Evolutionary conservation across 495 filamentous ascomycete species (phyloP), one percentile per base, ranked within the genome.

Genomic region (Penicillium mononematosum): DNA sequence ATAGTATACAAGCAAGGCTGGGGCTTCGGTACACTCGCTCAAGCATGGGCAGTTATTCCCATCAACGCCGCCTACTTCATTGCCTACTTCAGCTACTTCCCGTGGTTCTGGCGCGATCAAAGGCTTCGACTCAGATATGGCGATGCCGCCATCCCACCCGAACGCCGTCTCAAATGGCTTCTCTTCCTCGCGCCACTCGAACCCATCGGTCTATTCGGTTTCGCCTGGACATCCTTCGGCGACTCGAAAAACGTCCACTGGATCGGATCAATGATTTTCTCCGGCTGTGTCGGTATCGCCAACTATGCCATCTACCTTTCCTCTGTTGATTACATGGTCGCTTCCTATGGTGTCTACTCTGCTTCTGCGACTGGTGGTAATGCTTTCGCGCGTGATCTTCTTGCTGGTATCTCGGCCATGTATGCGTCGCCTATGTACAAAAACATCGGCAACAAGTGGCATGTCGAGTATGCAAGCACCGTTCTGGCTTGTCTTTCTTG

Each of bases 321-420:
- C 10, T 87, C 88, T 0, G 87, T 91, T 55, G 88, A 91, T 55
- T 91, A 91, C 70, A 90, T 90, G 87, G 82, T 91, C 51, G 83
- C 81, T 46, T 78, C 86, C 1, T 91, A 91, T 63, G 88, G 88
- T 6, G 84, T 84, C 4, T 91, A 89, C 68, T 84, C 86, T 3
- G 85, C 88, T 4, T 90, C 88, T 0, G 88, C 88, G 0, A 89
- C 86, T 7, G 88, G 88, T 39, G 85, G 85, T 10, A 87, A 88
- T 55, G 85, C 78, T 6, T 72, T 77, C 44, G 71, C 71, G 8
- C 70, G 76, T 51, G 76, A 77, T 58, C 70, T 78, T n/a, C 66
- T 78, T 11, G 73, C 74, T 42, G 76, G 76, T 63, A 66, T 78
- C 16, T 68, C 73, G 0, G 75, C 74, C 41, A 72, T 78, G 72